Base-by-base conservation (phyloP, 1,284 basidiomycete species). In the Volvariella surrecta region DNA sequence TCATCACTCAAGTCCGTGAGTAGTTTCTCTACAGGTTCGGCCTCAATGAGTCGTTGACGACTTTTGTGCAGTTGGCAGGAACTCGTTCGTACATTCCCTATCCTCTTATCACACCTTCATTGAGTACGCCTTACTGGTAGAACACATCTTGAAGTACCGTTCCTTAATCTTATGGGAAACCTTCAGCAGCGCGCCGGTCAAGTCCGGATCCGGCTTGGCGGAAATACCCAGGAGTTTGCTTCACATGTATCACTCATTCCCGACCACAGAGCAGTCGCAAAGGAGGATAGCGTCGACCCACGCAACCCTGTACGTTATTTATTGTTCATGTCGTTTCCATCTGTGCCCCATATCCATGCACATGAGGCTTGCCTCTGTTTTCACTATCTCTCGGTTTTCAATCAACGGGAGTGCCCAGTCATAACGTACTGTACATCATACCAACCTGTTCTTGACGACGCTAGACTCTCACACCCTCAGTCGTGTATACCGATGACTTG, bases 131-230 rank as follows among this genome's bases (percentile, higher is more conserved):
- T 15, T 35, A 9, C 24, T 28, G 40, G 39, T 16, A 76, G 76
- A 6, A 64, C 73, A 1, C 54, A 66, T 38, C 50, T 82, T 15
- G 68, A 75, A 42, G 72, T 80, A 0, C 75, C 78, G 0, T 85
- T 89, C 58, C 70, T 89, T 13, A 89, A 89, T 59, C 72, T 89
- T 44, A 71, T 90, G 66, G 68, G 77, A 3, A 81, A 79, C 48
- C 63, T 89, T 34, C 62, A 70, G 48, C 69, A 77, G 39, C 73
- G 82, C 9, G 68, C 67, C 6, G 85, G 85, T 1, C 56, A 67
- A 3, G 68, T 82, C 3, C 58, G 64, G 34, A 61, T 89, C 13
- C 79, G 86, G 35, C 70, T 89, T 2, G 87, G 86, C 28, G 87
- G 86, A 43, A 89, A 89, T 59, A 81, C 81, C 1, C 83, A 87